phyloP scores from a whole-genome alignment of 371 early-diverging fungal species.

The Syncephalastrum racemosum region DNA sequence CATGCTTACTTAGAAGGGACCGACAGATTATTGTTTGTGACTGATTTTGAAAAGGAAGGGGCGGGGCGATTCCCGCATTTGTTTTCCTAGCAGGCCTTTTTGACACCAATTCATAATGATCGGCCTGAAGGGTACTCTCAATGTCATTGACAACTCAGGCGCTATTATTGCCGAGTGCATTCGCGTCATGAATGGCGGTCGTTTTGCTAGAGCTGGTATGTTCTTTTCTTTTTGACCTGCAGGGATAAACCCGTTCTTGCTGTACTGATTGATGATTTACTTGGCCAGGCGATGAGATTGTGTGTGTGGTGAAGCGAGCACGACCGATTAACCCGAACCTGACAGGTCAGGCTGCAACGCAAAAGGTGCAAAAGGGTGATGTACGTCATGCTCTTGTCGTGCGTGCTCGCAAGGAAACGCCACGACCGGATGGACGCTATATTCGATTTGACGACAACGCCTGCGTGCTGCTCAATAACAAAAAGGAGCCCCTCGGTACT shows the following conservation, averaged over 20 bases:
- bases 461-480: slow-evolving; percentile 91
- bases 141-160: slow-evolving; percentile 96
- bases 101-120: slow-evolving; percentile 54
- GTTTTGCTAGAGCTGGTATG: slow-evolving; percentile 72
- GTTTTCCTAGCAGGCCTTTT: not conserved
- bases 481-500: slow-evolving; percentile 92
- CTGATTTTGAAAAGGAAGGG: not conserved
- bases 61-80: not conserved
- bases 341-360: slow-evolving; percentile 50
- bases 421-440: slow-evolving; percentile 91
- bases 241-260: too few relatives aligned
- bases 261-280: not conserved
- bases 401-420: slow-evolving; percentile 87
- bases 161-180: slow-evolving; percentile 95
- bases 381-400: slow-evolving; percentile 93
- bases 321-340: slow-evolving; percentile 69
- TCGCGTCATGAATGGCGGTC: slow-evolving; percentile 85
- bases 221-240: not conserved
- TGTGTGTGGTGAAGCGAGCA: slow-evolving; percentile 93
- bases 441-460: slow-evolving; percentile 98
- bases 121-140: slow-evolving; percentile 78
- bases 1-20: too few relatives aligned
- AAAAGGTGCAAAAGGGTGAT: slow-evolving; percentile 94
- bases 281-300: slow-evolving; percentile 90
- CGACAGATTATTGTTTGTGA: too few relatives aligned